Conservation (phyloP, 208 protist species). For the Crithidia thermophila region DNA sequence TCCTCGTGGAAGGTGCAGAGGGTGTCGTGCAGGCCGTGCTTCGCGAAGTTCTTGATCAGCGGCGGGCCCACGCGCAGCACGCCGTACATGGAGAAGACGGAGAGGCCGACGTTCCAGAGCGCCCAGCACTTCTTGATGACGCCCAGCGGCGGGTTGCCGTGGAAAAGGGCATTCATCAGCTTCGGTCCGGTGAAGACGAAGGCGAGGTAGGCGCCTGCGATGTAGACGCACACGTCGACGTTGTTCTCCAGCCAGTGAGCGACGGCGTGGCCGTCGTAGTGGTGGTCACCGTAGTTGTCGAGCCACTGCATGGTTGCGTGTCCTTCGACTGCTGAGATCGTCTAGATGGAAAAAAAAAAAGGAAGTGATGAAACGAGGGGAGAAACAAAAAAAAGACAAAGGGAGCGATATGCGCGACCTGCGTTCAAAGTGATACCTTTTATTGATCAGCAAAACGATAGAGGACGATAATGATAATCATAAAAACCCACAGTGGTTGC, state of each 20-base stretch:
- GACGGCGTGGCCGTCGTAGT: slow-evolving; percentile 46
- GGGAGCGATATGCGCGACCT: too few relatives aligned
- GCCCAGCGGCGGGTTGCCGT: slow-evolving; percentile 46
- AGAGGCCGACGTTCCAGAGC: slow-evolving; percentile 87
- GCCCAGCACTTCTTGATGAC: slow-evolving; percentile 67
- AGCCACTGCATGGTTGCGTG: slow-evolving; percentile 43
- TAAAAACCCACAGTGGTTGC: too few relatives aligned
- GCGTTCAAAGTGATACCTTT: too few relatives aligned
- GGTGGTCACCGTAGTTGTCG: slow-evolving; percentile 42
- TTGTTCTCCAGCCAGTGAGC: slow-evolving; percentile 41
- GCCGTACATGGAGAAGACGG: slow-evolving; percentile 83
- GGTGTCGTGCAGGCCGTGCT: slow-evolving; percentile 53
- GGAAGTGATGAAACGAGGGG: background rate
- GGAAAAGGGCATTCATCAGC: slow-evolving; percentile 39
- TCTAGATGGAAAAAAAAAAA: background rate
- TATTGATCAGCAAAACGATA: too few relatives aligned
- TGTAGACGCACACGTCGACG: slow-evolving; percentile 54
- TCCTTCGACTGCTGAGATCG: slow-evolving; percentile 2
- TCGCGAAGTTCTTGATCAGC: slow-evolving; percentile 31
- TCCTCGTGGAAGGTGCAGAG: slow-evolving; percentile 70
- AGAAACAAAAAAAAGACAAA: background rate
- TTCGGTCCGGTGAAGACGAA: slow-evolving; percentile 59
- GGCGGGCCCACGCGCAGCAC: slow-evolving; percentile 56
- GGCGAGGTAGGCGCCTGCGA: slow-evolving; percentile 57
- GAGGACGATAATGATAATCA: too few relatives aligned